Evolutionary conservation across 805 yeast genomes (phyloP), one percentile per base, ranked within the genome.

Genomic region (Metschnikowia continentalis): DNA sequence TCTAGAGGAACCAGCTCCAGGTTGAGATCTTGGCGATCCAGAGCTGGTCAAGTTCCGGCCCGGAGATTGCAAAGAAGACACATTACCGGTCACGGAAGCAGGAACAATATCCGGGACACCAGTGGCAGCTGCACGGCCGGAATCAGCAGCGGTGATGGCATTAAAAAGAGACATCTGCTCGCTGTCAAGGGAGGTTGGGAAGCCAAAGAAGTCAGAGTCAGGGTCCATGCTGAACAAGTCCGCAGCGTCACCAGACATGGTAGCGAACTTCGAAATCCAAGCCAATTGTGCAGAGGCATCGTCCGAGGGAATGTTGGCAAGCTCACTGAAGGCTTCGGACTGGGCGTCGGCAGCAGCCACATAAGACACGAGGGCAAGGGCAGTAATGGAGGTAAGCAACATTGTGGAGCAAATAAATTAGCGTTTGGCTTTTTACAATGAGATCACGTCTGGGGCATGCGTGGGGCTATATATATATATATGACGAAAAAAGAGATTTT

Each of bases 281-380:
- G 35, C 22, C 17, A n/a, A 5, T 32, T 40, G 47, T 2, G 53
- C 54, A 17, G 45, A 11, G 32, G 40, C 26, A 47, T 49, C 48
- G 13, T 49, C 26, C 5, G 46, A n/a, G 10, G 35, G 10, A 19
- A 52, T 46, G 26, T 45, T 38, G 23, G 44, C 39, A 36, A 46
- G 47, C 17, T 36, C 37, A 23, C 32, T 38, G 3, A 42, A n/a
- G 14, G 46, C 15, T 20, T 44, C 44, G 10, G 47, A 42, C n/a
- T 43, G n/a, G 26, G 39, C 44, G 36, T 47, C 52, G 19, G 57
- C 55, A 35, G 54, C 32, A 8, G 52, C 32, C 11, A 48, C 56
- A 14, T 19, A 26, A 44, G 46, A 43, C 11, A 39, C 45, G 17
- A 47, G 37, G 13, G 55, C 49, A 11, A 51, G 43, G 36, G 26